Evolutionary conservation across 495 filamentous ascomycete species (phyloP).

Genomic region (Neurospora hispaniola): DNA sequence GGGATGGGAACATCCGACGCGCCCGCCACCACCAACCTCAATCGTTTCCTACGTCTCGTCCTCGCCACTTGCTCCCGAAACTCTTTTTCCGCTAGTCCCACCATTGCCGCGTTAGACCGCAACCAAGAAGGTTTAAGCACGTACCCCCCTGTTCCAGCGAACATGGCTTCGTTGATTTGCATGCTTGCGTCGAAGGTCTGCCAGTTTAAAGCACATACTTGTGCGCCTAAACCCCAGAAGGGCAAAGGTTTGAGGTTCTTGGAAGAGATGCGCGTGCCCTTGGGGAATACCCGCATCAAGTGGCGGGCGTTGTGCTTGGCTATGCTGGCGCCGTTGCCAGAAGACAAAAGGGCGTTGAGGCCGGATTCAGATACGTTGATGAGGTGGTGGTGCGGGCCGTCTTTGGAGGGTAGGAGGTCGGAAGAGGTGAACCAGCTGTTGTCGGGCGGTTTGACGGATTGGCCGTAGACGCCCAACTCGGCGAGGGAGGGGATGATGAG

Average conservation of each 20-base stretch:
- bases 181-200: slow-evolving; percentile 43
- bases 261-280: slow-evolving; percentile 45
- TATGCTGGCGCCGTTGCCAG: slow-evolving; percentile 25
- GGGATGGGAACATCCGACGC: slow-evolving; percentile 40
- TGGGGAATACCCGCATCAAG: slow-evolving; percentile 47
- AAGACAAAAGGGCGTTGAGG: slow-evolving; percentile 26
- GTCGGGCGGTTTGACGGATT: slow-evolving; percentile 44
- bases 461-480: slow-evolving; percentile 44
- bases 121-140: slow-evolving; percentile 43
- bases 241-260: slow-evolving; percentile 38
- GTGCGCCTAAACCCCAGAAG: slow-evolving; percentile 44
- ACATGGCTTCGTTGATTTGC: slow-evolving; percentile 48
- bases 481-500: slow-evolving; percentile 39
- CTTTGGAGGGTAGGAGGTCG: slow-evolving; percentile 11
- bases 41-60: slow-evolving; percentile 19
- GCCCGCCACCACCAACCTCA: slow-evolving; percentile 37
- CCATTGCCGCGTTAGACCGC: slow-evolving; percentile 34
- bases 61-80: slow-evolving; percentile 9
- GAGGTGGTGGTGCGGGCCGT: slow-evolving; percentile 43
- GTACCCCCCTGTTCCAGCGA: slow-evolving; percentile 41
- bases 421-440: slow-evolving; percentile 37
- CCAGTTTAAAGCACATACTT: slow-evolving; percentile 49
- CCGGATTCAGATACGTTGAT: slow-evolving; percentile 48
- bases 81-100: background rate
- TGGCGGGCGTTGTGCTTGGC: slow-evolving; percentile 39